Evolutionary conservation across 768 basidiomycete species (phyloP), one percentile per base, ranked within the genome.

Genomic region (Termitomyces bulborhizus): DNA sequence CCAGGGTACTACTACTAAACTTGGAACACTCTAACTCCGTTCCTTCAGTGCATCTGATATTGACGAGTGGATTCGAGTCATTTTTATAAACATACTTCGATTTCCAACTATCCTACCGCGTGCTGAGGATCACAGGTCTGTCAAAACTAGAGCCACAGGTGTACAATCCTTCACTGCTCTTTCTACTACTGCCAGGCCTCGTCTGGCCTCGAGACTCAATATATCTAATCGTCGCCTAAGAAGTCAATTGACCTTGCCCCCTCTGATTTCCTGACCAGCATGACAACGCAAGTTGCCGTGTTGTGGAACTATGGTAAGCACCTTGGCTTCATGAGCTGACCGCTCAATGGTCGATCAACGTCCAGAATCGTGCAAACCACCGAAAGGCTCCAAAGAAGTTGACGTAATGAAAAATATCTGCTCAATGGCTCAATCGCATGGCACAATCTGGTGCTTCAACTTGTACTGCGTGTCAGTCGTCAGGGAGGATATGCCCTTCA

Each of bases 301-400:
- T 67, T 66, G 49, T 66, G 66, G 66, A 65, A 66, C 51, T 60
- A 61, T 54, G 63, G 71, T 69, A 46, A 62, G 62, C 13, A 31
- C 15, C 15, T 16, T n/a, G n/a, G 48, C 36, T 26, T 42, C 45
- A 31, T 1, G n/a, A 51, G 21, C 53, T 46, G 31, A 52, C 13
- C n/a, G 51, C 27, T 36, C 31, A 46, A 18, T 32, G 21, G 39
- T 24, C 31, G n/a, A 37, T 6, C 5, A 21, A 48, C 24, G 16
- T 21, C 16, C 37, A 73, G 71, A 71, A 50, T 70, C 68, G 47
- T 72, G 68, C 54, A 65, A 67, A 9, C 59, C 65, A 1, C 67
- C 69, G 15, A 51, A 57, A 39, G 62, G 61, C 57, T 46, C 51
- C 24, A 66, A 65, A 31, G 69, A 68, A 12, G 68, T 63, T 52